phyloP scores from a whole-genome alignment of 306 rosid species.

The Ceratonia siliqua region DNA sequence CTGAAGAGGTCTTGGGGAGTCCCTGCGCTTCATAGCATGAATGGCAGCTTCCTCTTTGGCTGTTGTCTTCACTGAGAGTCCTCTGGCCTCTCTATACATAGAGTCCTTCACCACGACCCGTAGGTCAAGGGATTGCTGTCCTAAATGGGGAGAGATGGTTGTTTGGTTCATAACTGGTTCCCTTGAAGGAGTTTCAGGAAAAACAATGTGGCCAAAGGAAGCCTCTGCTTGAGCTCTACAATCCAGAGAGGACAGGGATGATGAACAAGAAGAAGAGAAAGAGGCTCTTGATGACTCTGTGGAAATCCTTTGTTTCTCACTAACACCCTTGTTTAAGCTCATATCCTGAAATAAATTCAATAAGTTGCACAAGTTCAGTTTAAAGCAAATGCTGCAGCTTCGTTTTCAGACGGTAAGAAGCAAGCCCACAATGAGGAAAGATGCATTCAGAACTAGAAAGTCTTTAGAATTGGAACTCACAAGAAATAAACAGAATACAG shows the following conservation, averaged over 20 bases:
- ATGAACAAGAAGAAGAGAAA: constrained; percentile 81
- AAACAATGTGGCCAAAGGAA: constrained; percentile 48
- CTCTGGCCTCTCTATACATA: constrained; percentile 82
- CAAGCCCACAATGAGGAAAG: background rate
- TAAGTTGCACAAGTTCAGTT: constrained; percentile 20
- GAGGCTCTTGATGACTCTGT: constrained; percentile 86
- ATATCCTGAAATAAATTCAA: constrained; percentile 55
- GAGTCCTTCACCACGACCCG: constrained; percentile 85
- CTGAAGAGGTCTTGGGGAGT: constrained; percentile 65
- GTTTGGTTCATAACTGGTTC: constrained; percentile 51
- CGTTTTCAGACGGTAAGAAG: background rate
- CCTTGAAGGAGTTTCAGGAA: constrained; percentile 62
- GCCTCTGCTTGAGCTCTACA: constrained; percentile 63
- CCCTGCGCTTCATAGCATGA: constrained; percentile 47
- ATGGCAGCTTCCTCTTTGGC: constrained; percentile 47
- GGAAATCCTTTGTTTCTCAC: constrained; percentile 65
- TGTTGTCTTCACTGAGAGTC: constrained; percentile 48
- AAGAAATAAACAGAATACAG: background rate
- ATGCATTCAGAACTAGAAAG: constrained; percentile 20
- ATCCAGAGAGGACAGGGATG: constrained; percentile 70
- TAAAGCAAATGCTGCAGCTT: constrained; percentile 1
- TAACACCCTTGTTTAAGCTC: constrained; percentile 48
- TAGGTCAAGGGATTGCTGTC: constrained; percentile 67
- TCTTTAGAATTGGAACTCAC: background rate
- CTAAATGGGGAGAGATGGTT: constrained; percentile 48